Base-by-base conservation (phyloP, 495 filamentous ascomycete genomes). In the Xylaria longipes region DNA sequence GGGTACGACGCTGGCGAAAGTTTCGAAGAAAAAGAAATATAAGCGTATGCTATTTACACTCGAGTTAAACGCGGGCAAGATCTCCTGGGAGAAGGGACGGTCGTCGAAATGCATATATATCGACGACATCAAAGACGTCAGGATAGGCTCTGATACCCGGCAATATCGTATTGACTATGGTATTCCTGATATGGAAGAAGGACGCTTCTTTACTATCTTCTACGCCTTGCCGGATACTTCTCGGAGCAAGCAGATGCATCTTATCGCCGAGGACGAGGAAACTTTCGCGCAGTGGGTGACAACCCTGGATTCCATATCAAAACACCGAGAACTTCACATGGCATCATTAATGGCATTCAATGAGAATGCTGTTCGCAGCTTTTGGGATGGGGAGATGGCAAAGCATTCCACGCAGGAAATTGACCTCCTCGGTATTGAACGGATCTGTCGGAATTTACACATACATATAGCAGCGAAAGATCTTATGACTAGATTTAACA, bases 91-190 rank as follows among this genome's bases (percentile, higher is more conserved):
- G 80, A 87, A 88, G 20, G 90, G 87, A 5, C 92, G 92, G 63
- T 88, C 91, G 0, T 87, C 90, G 1, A 98, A 97, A 72, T 88
- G 87, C 22, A 92, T 99, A 73, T 97, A 97, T 77, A 91, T 99
- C 69, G 96, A 99, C 73, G 94, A 99, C 76, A 94, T 99, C 75
- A 91, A 91, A 74, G 93, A 97, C 72, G 93, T 99, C 54, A 90
- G 94, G 65, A 88, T 90, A 45, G 95, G 93, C 45, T 85, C 89
- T n/a, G 93, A 97, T 77, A 94, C 94, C 43, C 87, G 90, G 57
- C 94, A 97, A 73, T 97, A 97, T 74, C 91, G 93, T 14, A 91
- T 97, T 78, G 95, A 97, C 76, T 91, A 92, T 74, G 86, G 89
- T 46, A 79, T 96, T 37, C 73, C 89, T 5, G 85, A 89, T 65